Evolutionary conservation across 495 filamentous ascomycete species (phyloP).

Genomic region (Aspergillus funiculosus): DNA sequence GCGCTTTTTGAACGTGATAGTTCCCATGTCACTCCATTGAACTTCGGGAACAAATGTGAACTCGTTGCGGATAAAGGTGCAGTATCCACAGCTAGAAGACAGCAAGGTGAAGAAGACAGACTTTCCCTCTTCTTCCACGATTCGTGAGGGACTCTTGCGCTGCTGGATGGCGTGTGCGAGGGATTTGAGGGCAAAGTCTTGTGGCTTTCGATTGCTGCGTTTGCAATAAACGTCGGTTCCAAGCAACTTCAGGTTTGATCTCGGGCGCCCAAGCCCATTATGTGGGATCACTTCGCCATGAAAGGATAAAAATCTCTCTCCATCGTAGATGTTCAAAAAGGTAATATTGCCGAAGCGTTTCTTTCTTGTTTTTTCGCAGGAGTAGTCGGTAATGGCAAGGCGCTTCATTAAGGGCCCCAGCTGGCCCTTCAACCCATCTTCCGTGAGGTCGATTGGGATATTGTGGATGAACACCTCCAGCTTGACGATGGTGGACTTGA

Average conservation of each 20-base stretch:
- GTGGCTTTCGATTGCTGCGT: constrained; percentile 33
- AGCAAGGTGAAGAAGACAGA: constrained; percentile 24
- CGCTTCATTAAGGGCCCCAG: constrained; percentile 28
- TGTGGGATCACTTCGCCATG: constrained; percentile 19
- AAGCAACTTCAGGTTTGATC: constrained; percentile 34
- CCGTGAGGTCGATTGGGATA: constrained; percentile 28
- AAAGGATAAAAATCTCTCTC: constrained; percentile 26
- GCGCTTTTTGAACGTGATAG: constrained; percentile 38
- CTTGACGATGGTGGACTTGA: too few relatives aligned
- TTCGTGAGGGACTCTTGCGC: neutral
- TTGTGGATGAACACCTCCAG: constrained; percentile 42
- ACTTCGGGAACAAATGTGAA: constrained; percentile 46
- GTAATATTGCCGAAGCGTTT: constrained; percentile 32
- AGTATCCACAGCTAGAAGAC: constrained; percentile 45
- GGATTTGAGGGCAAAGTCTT: constrained; percentile 30
- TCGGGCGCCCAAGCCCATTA: neutral
- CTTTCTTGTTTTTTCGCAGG: constrained; percentile 31
- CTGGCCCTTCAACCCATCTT: constrained; percentile 29
- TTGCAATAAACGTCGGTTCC: constrained; percentile 34
- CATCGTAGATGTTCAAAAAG: constrained; percentile 27
- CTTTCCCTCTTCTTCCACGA: constrained; percentile 1
- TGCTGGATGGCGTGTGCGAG: constrained; percentile 24
- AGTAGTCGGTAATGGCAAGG: constrained; percentile 26
- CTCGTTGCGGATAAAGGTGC: constrained; percentile 31
- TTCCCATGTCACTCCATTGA: constrained; percentile 24